Base-by-base conservation (phyloP, 257 asterid species). In the Penstemon eatonii region DNA sequence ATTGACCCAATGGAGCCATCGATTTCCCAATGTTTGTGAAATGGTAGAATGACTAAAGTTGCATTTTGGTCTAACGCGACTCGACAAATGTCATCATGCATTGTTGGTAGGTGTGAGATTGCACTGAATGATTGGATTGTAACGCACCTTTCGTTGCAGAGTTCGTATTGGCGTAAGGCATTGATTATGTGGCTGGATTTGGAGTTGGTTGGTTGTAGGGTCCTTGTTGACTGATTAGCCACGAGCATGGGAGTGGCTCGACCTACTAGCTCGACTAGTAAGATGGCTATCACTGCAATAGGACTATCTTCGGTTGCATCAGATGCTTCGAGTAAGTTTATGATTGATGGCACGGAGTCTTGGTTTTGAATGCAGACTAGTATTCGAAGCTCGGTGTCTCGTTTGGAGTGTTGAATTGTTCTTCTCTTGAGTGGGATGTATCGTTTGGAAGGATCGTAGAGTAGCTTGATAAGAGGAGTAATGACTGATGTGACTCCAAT, bases 11-110 rank as follows among this genome's bases (percentile, higher is more conserved):
- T 71, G 4, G 95, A 82, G 2, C 96, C 95, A 63, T 91, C 96
- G 49, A 89, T 84, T 61, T 80, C 95, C 91, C 95, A 89, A 6
- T 70, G 86, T 75, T 85, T 89, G 82, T 91, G 96, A 60, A 87
- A 91, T 0, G 96, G 97, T 3, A 91, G 81, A 19, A 91, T 80
- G 58, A 87, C 19, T 3, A 91, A 64, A 11, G 74, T 85, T 1
- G 86, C 90, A 8, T 69, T 72, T 47, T 89, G 90, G 65, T 87
- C 95, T 0, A 82, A 19, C 0, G 91, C 86, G 11, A 89, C 63
- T 0, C 93, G 78, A 33, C 77, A 84, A 3, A 89, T 73, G 69
- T 91, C 97, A 0, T 84, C 90, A 39, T 89, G 91, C 84, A 85
- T 78, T 0, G 84, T 76, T 11, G 82, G 85, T 1, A 69, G 19